Conservation (phyloP, 495 filamentous ascomycete genomes). For the Penicillium turbatum region DNA sequence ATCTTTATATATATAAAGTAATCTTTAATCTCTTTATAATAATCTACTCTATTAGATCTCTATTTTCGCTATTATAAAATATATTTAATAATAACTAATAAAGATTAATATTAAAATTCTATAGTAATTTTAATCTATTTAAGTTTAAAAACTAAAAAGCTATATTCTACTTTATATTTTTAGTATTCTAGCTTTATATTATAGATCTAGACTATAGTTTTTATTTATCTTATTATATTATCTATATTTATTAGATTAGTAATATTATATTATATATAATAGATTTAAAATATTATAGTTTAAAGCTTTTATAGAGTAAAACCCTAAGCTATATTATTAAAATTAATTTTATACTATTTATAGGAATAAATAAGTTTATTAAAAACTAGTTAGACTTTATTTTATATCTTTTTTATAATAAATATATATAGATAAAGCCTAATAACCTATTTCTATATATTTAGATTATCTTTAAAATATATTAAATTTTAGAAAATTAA, state of each 20-base stretch:
- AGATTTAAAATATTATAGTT: background rate
- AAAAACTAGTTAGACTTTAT: too few relatives aligned
- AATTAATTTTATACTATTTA: background rate
- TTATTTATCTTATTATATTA: conserved; percentile 2
- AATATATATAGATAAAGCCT: background rate
- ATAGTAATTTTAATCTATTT: background rate
- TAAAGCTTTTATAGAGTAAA: background rate
- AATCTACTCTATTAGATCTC: too few relatives aligned
- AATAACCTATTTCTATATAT: background rate
- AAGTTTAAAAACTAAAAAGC: background rate
- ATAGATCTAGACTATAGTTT: background rate
- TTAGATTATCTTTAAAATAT: too few relatives aligned
- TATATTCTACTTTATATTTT: background rate
- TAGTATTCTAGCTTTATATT: background rate
- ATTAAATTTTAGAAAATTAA: background rate
- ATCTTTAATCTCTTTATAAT: too few relatives aligned
- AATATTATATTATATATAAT: background rate
- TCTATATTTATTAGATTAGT: conserved; percentile 4
- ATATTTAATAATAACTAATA: too few relatives aligned
- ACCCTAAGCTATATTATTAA: conserved; percentile 4
- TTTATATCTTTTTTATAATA: background rate
- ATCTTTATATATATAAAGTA: too few relatives aligned
- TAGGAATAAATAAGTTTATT: background rate
- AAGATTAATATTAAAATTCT: too few relatives aligned
- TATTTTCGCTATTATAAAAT: too few relatives aligned